Evolutionary conservation across 768 basidiomycete species (phyloP).

Genomic region (Podaxis rugospora): DNA sequence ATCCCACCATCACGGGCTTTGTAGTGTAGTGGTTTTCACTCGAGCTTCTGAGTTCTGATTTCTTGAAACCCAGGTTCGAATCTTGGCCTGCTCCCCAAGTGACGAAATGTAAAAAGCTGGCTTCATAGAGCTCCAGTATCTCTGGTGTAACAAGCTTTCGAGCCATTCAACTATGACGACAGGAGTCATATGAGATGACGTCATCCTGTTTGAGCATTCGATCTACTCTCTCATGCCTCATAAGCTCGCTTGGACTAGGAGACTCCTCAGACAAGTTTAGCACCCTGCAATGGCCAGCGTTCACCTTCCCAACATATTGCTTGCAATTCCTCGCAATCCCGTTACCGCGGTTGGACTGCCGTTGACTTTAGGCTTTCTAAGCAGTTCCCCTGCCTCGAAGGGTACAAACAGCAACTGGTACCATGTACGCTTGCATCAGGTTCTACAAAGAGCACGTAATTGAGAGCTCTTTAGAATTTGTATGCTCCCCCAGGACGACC

Average conservation of each 20-base stretch:
- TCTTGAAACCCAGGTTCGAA: conserved; percentile 36
- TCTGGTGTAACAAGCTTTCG: no score
- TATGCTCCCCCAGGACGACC: conserved; percentile 47
- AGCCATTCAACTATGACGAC: background rate
- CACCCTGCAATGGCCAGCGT: conserved; percentile 26
- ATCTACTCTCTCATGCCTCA: background rate
- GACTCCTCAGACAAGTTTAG: background rate
- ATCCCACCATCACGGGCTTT: conserved; percentile 13
- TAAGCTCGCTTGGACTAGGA: background rate
- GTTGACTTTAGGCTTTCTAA: conserved; percentile 48
- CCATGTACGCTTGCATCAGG: conserved; percentile 32
- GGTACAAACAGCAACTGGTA: conserved; percentile 54
- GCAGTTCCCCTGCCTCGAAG: conserved; percentile 43
- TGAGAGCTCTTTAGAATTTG: conserved; percentile 32
- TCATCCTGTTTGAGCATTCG: conserved; percentile 9
- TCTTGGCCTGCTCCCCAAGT: conserved; percentile 19
- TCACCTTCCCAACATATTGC: conserved; percentile 44
- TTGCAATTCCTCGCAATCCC: conserved; percentile 52
- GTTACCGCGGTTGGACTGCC: conserved; percentile 57
- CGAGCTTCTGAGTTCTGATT: conserved; percentile 27
- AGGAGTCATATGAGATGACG: conserved; percentile 15
- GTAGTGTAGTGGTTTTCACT: conserved; percentile 36
- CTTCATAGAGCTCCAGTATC: no score
- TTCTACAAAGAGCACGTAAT: no score
- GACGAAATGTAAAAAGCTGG: no score